Evolutionary conservation across 805 yeast species (phyloP).

Genomic region (Kluyveromyces siamensis): DNA sequence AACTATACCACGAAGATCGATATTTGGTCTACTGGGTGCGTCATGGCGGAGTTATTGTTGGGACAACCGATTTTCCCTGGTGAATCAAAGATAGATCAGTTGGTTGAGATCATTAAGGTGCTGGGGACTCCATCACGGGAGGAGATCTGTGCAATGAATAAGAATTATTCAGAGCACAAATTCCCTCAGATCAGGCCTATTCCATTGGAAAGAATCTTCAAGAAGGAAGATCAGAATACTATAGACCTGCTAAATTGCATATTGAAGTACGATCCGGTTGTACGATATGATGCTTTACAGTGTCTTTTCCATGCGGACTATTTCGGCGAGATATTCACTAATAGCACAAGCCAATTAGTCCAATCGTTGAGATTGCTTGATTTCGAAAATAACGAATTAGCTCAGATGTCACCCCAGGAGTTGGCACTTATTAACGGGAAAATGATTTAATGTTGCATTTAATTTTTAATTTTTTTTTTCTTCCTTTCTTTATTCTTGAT

Average conservation of each 20-base stretch:
- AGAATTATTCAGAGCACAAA: slow-evolving; percentile 93
- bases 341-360: slow-evolving; percentile 26
- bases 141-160: slow-evolving; percentile 90
- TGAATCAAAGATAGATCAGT: slow-evolving; percentile 93
- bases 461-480: background rate
- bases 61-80: slow-evolving; percentile 99
- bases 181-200: slow-evolving; percentile 83
- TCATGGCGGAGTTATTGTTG: slow-evolving; percentile 89
- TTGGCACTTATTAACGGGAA: slow-evolving; percentile 16
- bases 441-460: background rate
- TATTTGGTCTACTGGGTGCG: slow-evolving; percentile 97
- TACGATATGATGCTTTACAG: slow-evolving; percentile 47
- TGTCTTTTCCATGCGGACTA: slow-evolving; percentile 11
- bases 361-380: slow-evolving; percentile 15
- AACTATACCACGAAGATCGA: slow-evolving; percentile 95
- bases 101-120: slow-evolving; percentile 92
- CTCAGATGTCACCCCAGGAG: slow-evolving; percentile 21
- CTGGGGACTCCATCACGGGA: slow-evolving; percentile 92
- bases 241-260: slow-evolving; percentile 47
- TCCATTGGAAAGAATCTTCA: slow-evolving; percentile 59
- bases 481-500: background rate
- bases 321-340: slow-evolving; percentile 11
- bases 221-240: slow-evolving; percentile 37
- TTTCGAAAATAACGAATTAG: slow-evolving; percentile 23
- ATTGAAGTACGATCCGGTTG: slow-evolving; percentile 60